Evolutionary conservation across 2,329 filamentous ascomycete genomes (phyloP), one percentile per base, ranked within the genome.

Genomic region (Parafenestella ontariensis): DNA sequence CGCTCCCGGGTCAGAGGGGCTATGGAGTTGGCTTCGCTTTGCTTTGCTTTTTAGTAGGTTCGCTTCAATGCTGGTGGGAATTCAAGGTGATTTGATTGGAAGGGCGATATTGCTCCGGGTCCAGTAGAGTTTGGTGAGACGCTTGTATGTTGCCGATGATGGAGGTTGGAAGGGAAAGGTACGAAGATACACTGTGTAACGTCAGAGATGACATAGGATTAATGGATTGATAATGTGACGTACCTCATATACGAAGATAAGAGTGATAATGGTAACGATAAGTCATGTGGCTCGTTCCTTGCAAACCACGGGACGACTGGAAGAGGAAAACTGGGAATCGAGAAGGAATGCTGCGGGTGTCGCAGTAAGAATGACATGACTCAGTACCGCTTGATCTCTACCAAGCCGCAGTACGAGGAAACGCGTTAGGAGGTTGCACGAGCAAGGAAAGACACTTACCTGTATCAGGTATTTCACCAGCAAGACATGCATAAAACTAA

Each of bases 11-110:
- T 40, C 40, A 48, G 31, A n/a, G 50, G 50, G 50, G 7, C 24
- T 43, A n/a, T 13, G 41, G 18, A 28, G 41, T 47, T 28, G 21
- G 13, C 15, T 26, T 28, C 17, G 18, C 28, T 20, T 44, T 53
- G 29, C 45, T 49, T 53, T 49, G n/a, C n/a, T n/a, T n/a, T n/a
- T n/a, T n/a, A n/a, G n/a, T n/a, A 49, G 29, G 6, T 13, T 43
- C 17, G 45, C 33, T 28, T 41, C 18, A 9, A 49, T 31, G n/a
- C n/a, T n/a, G n/a, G n/a, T n/a, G n/a, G n/a, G n/a, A n/a, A n/a
- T n/a, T n/a, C n/a, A n/a, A n/a, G n/a, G n/a, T n/a, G n/a, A n/a
- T n/a, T n/a, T n/a, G n/a, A n/a, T n/a, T n/a, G n/a, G n/a, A n/a
- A n/a, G n/a, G n/a, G n/a, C n/a, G n/a, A n/a, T n/a, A n/a, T n/a